Base-by-base conservation (phyloP, 192 early-diverging fungal species). In the Linnemannia elongata region DNA sequence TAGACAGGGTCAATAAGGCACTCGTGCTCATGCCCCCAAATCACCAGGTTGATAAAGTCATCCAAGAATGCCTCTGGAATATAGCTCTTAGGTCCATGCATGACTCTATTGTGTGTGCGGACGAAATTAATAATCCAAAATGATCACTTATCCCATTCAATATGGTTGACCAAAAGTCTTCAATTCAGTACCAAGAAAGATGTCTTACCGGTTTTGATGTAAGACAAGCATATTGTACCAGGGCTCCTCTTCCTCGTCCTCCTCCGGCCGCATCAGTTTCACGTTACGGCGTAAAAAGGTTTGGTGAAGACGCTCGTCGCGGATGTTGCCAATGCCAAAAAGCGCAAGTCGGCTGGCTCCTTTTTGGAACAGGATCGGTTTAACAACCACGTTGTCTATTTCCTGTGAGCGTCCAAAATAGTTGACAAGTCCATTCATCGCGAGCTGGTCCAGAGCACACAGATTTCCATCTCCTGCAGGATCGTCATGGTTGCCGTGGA, bases 21-120 rank as follows among this genome's bases (percentile, higher is more conserved):
- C 81, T 99, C 97, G 89, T 99, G 98, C 90, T 99, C 98, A 82
- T 99, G 98, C 8, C 98, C 98, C 98, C 98, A 99, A 4, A 99
- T 72, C 17, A 98, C 90, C 24, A 99, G 79, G 72, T 99, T 89
- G 42, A 99, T 83, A 82, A 97, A 97, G 22, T 90, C 85, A 66
- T 95, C 94, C 38, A 99, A 82, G 78, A 95, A 97, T n/a, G 91
- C 90, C 85, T 97, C 96, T 1, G 97, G 97, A 41, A 99, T 97
- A 85, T 96, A 95, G 90, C 92, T 96, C 57, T 93, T 97, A 4
- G 93, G 92, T 0, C 95, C 95, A 77, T 97, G 97, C 69, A 93
- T 89, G 0, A 94, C 94, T 72, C 94, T 94, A 55, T 35, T 20
- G 12, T 27, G n/a, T 2, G 10, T 35, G 60, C 60, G 60, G 60